Conservation (phyloP, 2,329 filamentous ascomycete species). For the Nemania sp. region DNA sequence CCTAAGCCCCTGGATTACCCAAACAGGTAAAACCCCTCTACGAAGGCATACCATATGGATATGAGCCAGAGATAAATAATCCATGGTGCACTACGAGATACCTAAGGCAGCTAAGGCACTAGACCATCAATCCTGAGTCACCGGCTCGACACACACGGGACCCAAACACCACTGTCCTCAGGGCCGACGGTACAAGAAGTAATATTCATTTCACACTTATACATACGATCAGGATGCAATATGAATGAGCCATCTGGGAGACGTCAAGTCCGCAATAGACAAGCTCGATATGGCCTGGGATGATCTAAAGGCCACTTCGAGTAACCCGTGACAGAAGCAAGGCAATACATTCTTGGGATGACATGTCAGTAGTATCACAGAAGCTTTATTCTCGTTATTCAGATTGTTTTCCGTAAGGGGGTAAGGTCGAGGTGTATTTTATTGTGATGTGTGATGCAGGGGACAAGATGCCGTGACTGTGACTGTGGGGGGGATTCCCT, state of each 20-base stretch:
- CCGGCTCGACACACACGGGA: too few relatives aligned
- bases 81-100: too few relatives aligned
- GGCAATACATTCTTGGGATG: slow-evolving; percentile 2
- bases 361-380: slow-evolving; percentile 20
- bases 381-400: slow-evolving; percentile 15
- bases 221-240: background rate
- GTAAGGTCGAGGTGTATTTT: slow-evolving; percentile 34
- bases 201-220: background rate
- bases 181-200: background rate
- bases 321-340: background rate
- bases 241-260: background rate
- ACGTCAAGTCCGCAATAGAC: background rate
- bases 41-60: background rate
- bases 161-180: too few relatives aligned
- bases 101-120: too few relatives aligned
- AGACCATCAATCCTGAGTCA: too few relatives aligned
- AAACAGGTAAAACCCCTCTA: too few relatives aligned
- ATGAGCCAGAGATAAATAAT: too few relatives aligned
- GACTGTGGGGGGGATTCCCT: slow-evolving; percentile 33
- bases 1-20: too few relatives aligned
- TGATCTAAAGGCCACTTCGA: slow-evolving; percentile 6
- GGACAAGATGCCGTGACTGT: slow-evolving; percentile 39
- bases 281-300: background rate
- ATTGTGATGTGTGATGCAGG: slow-evolving; percentile 35
- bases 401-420: slow-evolving; percentile 13